Evolutionary conservation across 306 rosid genomes (phyloP).

Genomic region (Vigna radiata): DNA sequence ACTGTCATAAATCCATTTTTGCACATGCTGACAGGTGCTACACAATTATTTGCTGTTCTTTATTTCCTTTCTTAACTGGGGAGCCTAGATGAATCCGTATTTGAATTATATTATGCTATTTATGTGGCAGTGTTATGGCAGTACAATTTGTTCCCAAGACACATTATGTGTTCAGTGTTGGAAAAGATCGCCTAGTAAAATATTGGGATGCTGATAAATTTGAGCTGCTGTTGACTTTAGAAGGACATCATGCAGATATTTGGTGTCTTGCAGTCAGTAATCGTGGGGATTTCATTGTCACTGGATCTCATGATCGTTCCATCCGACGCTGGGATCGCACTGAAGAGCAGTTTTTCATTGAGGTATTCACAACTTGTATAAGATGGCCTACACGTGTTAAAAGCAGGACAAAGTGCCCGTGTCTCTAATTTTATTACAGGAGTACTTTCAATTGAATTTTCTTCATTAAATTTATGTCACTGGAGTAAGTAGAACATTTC

Average conservation of each 20-base stretch:
- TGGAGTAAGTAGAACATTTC: slow-evolving; percentile 34
- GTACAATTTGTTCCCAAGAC: slow-evolving; percentile 84
- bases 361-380: slow-evolving; percentile 61
- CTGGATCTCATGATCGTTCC: slow-evolving; percentile 95
- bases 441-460: slow-evolving; percentile 13
- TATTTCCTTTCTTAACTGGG: slow-evolving; percentile 8
- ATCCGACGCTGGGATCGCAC: slow-evolving; percentile 99
- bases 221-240: slow-evolving; percentile 89
- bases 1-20: slow-evolving; percentile 88
- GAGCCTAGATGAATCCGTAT: slow-evolving; percentile 17
- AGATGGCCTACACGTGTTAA: slow-evolving; percentile 12
- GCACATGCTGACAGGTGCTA: slow-evolving; percentile 92
- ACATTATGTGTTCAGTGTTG: slow-evolving; percentile 89
- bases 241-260: slow-evolving; percentile 95
- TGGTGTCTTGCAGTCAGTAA: slow-evolving; percentile 91
- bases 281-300: slow-evolving; percentile 90
- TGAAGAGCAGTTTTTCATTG: slow-evolving; percentile 94
- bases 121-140: slow-evolving; percentile 78
- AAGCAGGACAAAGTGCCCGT: slow-evolving; percentile 19
- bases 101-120: slow-evolving; percentile 43
- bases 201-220: slow-evolving; percentile 99
- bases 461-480: slow-evolving; percentile 22
- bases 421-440: slow-evolving; percentile 16
- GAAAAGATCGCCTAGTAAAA: slow-evolving; percentile 81
- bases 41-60: slow-evolving; percentile 28